These are phyloP conservation scores for Astrothelium subdiscretum DNA, from an alignment of 495 filamentous ascomycete species.

Conservation along the genomic window DNA sequence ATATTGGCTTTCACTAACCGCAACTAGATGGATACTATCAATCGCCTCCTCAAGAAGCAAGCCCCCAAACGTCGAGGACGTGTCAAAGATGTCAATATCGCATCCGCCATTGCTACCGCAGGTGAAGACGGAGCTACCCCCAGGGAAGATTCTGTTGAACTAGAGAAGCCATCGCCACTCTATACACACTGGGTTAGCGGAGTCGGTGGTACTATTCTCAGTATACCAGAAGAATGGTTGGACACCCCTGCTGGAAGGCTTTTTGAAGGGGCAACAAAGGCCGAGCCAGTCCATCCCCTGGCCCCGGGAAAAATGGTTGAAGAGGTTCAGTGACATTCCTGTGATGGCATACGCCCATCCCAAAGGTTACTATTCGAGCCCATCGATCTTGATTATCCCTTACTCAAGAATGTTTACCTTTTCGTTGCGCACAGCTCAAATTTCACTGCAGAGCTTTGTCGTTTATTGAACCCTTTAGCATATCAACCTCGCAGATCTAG, in stretches of 20 bases:
- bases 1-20: conserved; percentile 3
- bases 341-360: background rate
- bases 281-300: background rate
- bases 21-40: conserved; percentile 88
- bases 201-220: conserved; percentile 52
- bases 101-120: conserved; percentile 30
- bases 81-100: conserved; percentile 25
- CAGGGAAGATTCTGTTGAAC: conserved; percentile 25
- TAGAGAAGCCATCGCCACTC: conserved; percentile 49
- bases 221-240: conserved; percentile 77
- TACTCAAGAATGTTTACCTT: background rate
- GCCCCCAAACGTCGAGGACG: conserved; percentile 68
- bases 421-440: too few relatives aligned
- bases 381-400: too few relatives aligned
- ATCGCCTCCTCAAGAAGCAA: conserved; percentile 90
- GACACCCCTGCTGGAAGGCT: conserved; percentile 52
- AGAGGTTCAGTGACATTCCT: conserved; percentile 1
- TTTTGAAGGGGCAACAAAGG: conserved; percentile 32
- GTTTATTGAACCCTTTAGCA: too few relatives aligned
- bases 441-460: too few relatives aligned
- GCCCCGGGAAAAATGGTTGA: conserved; percentile 2
- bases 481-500: too few relatives aligned
- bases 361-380: too few relatives aligned
- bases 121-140: conserved; percentile 48
- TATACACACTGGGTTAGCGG: conserved; percentile 73